Conservation (phyloP, 2,329 filamentous ascomycete species). For the Colletotrichum falcatum region DNA sequence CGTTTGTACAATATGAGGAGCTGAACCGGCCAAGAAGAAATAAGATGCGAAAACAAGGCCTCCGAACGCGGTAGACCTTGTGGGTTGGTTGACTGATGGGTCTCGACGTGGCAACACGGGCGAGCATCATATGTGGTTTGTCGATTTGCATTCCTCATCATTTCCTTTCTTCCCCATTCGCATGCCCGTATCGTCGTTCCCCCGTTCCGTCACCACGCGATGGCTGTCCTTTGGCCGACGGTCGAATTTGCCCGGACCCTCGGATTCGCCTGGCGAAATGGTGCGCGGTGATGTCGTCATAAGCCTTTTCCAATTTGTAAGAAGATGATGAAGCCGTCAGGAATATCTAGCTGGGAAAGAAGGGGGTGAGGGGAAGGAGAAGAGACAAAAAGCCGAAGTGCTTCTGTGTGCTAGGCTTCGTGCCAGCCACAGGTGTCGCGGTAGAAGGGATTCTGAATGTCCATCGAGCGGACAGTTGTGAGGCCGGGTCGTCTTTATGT, state of each 20-base stretch:
- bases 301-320: conserved; percentile 5
- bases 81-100: neutral
- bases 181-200: conserved; percentile 24
- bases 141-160: conserved; percentile 6
- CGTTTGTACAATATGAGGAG: conserved; percentile 30
- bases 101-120: neutral
- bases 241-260: neutral
- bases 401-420: neutral
- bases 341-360: neutral
- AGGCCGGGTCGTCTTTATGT: conserved; percentile 33
- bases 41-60: neutral
- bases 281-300: conserved; percentile 29
- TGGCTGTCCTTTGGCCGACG: conserved; percentile 1
- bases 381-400: neutral
- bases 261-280: conserved; percentile 1
- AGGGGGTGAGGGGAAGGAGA: neutral
- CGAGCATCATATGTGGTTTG: neutral
- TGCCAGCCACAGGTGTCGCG: conserved; percentile 6
- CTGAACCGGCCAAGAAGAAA: conserved; percentile 5
- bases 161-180: conserved; percentile 22
- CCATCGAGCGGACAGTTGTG: conserved; percentile 16
- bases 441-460: neutral
- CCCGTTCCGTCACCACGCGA: conserved; percentile 15
- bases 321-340: conserved; percentile 21
- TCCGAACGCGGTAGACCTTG: neutral